Conservation (phyloP, 495 filamentous ascomycete species). For the Penicillium parvum region DNA sequence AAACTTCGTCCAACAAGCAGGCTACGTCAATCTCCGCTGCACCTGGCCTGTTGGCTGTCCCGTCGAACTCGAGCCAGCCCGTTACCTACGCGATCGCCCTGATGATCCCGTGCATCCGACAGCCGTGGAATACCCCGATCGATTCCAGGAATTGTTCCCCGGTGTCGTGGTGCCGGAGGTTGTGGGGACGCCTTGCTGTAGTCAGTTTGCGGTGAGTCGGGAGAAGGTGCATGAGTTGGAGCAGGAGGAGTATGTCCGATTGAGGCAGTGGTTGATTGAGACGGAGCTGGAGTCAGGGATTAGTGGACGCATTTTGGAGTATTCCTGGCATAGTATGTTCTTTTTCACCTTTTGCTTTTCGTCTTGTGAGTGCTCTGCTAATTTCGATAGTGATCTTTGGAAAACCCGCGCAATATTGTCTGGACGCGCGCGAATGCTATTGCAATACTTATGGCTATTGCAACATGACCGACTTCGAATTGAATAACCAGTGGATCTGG, state of each 20-base stretch:
- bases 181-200: constrained; percentile 54
- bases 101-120: constrained; percentile 17
- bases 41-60: constrained; percentile 42
- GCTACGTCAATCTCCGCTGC: constrained; percentile 50
- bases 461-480: constrained; percentile 17
- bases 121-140: constrained; percentile 18
- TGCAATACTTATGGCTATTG: constrained; percentile 38
- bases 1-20: constrained; percentile 24
- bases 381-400: constrained; percentile 24
- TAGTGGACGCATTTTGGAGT: constrained; percentile 64
- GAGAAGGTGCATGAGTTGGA: constrained; percentile 43
- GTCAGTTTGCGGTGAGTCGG: constrained; percentile 63
- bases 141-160: constrained; percentile 41
- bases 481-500: constrained; percentile 24
- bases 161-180: constrained; percentile 20
- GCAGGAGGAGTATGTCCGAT: constrained; percentile 47
- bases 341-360: background rate
- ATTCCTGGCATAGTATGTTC: constrained; percentile 59
- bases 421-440: constrained; percentile 32
- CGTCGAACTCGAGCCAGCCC: constrained; percentile 24
- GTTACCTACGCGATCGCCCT: constrained; percentile 21
- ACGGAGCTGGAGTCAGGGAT: constrained; percentile 50
- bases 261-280: constrained; percentile 55
- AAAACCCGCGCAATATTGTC: constrained; percentile 27
- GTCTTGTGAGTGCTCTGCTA: background rate